Conservation (phyloP, 2,329 filamentous ascomycete genomes). For the Rhynchosporium secalis region DNA sequence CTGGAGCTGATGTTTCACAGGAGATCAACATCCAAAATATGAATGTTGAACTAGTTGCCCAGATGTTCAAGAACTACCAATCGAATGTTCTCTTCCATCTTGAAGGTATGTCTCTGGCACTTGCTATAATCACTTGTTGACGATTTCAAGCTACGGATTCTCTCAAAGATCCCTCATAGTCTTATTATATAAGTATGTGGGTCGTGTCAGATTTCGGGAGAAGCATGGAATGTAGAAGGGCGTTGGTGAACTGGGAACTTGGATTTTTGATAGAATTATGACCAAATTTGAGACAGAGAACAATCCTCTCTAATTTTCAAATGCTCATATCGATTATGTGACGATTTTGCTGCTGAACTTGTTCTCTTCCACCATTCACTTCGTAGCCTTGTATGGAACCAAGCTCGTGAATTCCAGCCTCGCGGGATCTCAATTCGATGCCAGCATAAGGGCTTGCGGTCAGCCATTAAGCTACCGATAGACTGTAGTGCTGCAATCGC, state of each 20-base stretch:
- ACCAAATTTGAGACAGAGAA: neutral
- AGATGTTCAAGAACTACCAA: slow-evolving; percentile 99
- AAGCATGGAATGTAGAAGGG: slow-evolving; percentile 8
- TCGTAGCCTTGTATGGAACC: slow-evolving; percentile 27
- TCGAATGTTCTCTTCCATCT: slow-evolving; percentile 96
- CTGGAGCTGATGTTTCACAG: slow-evolving; percentile 46
- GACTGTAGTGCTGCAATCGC: neutral
- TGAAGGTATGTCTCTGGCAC: slow-evolving; percentile 65
- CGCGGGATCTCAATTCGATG: neutral
- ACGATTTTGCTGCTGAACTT: neutral
- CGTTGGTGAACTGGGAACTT: slow-evolving; percentile 1
- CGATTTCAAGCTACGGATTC: slow-evolving; percentile 70
- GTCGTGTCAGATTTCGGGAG: neutral
- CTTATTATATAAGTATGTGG: slow-evolving; percentile 45
- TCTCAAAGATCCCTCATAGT: slow-evolving; percentile 71
- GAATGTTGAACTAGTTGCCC: slow-evolving; percentile 95
- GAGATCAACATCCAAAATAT: slow-evolving; percentile 99
- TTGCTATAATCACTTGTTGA: neutral
- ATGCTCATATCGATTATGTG: neutral
- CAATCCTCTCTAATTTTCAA: too few relatives aligned
- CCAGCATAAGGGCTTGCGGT: neutral
- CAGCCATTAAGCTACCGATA: slow-evolving; percentile 3
- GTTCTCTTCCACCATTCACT: neutral
- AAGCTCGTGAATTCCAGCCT: slow-evolving; percentile 28
- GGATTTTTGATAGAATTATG: neutral